Evolutionary conservation across 1,284 basidiomycete genomes (phyloP), one percentile per base, ranked within the genome.

Genomic region (Cutaneotrichosporon sp.): DNA sequence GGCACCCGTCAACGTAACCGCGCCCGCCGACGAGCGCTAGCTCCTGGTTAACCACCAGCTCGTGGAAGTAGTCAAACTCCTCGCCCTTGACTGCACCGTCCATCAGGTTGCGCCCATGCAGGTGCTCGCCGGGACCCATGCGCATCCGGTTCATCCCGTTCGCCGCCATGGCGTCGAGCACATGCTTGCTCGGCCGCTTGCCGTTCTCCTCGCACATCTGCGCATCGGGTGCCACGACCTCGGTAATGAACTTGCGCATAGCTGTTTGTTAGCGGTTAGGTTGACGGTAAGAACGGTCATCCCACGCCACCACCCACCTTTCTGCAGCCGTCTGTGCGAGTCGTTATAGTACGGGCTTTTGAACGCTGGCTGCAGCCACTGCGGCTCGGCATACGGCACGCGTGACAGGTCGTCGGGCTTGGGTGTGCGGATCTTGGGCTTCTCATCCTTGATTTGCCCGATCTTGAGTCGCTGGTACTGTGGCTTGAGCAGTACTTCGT

Each of bases 1-100:
- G 60, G 63, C 63, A 64, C 11, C 66, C 66, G 58, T 67, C 66
- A 30, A 64, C 31, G 71, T 91, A 92, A 6, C 90, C 92, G 65
- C 96, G 88, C n/a, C 89, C 89, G 26, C 90, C 91, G 65, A 85
- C 85, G 40, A 93, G 86, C 1, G 85, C 82, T 53, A 96, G 75
- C 80, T 97, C 95, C 84, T 97, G 93, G 61, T 88, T 91, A 72
- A 96, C 85, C 59, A 95, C 86, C n/a, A 92, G 83, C 84, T 89
- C 81, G 62, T 80, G 79, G 73, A 92, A 79, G 88, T 90, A 81
- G 89, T 90, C 76, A 85, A 93, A 89, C 74, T 96, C 88, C 79
- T 97, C 94, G 11, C 91, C 90, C 72, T 88, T 89, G 69, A 97
- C 89, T 5, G 62, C 62, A 4, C 90, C 95, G 67, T 86, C 86